Evolutionary conservation across 2,329 filamentous ascomycete species (phyloP).

Genomic region (Xylariales sp.): DNA sequence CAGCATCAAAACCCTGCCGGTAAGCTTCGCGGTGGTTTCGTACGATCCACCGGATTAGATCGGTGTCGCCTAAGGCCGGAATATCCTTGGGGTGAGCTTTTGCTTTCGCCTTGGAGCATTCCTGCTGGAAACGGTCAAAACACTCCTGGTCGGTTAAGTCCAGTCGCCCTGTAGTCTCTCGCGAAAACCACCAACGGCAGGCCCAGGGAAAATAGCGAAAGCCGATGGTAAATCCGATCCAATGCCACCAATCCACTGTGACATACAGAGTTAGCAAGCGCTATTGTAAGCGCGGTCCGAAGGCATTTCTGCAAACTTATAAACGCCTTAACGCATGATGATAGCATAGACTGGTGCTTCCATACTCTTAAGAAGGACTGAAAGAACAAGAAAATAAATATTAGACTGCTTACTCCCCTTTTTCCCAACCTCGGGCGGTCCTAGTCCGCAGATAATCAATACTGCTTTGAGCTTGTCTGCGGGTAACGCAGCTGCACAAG

Average conservation of each 20-base stretch:
- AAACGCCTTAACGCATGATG: neutral
- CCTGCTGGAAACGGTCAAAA: conserved; percentile 23
- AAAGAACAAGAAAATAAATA: neutral
- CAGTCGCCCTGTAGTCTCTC: conserved; percentile 22
- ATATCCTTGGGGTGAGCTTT: conserved; percentile 26
- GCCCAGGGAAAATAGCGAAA: conserved; percentile 27
- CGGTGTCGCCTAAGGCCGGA: conserved; percentile 24
- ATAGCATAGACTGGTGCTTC: neutral
- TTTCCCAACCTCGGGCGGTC: conserved; percentile 21
- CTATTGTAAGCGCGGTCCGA: neutral
- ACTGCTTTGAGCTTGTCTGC: conserved; percentile 34
- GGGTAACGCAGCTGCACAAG: conserved; percentile 25
- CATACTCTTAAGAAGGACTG: neutral
- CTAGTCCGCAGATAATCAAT: conserved; percentile 25
- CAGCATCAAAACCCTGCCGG: conserved; percentile 18
- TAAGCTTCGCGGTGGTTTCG: conserved; percentile 30
- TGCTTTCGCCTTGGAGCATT: conserved; percentile 21
- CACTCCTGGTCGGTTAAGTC: conserved; percentile 31
- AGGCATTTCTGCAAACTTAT: neutral
- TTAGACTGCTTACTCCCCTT: conserved; percentile 24
- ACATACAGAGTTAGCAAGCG: conserved; percentile 9
- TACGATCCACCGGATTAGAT: conserved; percentile 23
- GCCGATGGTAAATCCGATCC: conserved; percentile 26
- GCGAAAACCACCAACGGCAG: conserved; percentile 30
- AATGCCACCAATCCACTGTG: conserved; percentile 31